phyloP scores from a whole-genome alignment of 306 rosid genomes.

The Medicago lupulina region DNA sequence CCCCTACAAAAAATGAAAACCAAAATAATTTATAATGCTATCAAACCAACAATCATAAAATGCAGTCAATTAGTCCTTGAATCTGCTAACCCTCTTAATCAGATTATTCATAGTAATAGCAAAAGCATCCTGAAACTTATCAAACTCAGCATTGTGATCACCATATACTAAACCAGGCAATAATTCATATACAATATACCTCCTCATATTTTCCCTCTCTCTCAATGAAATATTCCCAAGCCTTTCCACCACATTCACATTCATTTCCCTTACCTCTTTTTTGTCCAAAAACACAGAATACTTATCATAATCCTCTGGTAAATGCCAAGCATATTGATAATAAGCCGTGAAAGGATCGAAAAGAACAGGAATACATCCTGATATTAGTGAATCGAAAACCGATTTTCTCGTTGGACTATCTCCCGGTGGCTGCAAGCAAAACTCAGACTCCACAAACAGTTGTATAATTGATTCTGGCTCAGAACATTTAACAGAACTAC shows the following conservation, averaged over 20 bases:
- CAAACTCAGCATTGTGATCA: constrained; percentile 53
- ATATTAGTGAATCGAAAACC: constrained; percentile 69
- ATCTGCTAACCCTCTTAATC: constrained; percentile 56
- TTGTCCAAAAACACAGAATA: constrained; percentile 76
- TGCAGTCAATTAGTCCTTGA: constrained; percentile 18
- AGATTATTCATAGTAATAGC: constrained; percentile 58
- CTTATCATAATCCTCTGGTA: constrained; percentile 57
- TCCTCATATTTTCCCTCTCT: constrained; percentile 69
- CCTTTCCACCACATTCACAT: constrained; percentile 59
- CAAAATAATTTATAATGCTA: no score
- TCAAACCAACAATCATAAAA: no score
- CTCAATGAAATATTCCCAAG: constrained; percentile 52
- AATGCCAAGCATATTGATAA: constrained; percentile 85
- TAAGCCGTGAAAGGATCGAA: constrained; percentile 81
- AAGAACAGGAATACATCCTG: constrained; percentile 75
- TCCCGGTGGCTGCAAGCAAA: constrained; percentile 84
- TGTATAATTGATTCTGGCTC: constrained; percentile 54
- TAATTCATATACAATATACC: constrained; percentile 63
- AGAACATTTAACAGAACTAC: constrained; percentile 52
- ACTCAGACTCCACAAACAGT: constrained; percentile 72
- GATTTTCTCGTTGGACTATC: constrained; percentile 84
- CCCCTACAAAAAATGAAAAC: no score
- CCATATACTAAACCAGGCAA: constrained; percentile 73
- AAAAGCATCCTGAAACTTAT: constrained; percentile 74
- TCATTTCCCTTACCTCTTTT: constrained; percentile 52